Evolutionary conservation across 331 rosid species (phyloP).

Genomic region (Spiraea crenata): DNA sequence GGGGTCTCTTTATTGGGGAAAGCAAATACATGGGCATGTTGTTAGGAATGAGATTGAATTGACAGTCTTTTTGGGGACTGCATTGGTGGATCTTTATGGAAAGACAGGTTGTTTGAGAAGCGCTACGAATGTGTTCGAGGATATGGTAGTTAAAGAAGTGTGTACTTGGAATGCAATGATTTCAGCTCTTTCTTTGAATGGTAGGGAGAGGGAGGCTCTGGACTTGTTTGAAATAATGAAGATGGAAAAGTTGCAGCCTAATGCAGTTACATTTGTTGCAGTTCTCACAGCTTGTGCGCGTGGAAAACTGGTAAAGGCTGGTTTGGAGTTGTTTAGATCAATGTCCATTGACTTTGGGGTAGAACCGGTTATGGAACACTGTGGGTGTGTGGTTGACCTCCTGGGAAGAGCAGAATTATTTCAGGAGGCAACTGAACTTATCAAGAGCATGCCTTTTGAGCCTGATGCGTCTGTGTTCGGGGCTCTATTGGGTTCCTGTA

Average conservation of each 20-base stretch:
- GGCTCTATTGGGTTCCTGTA: conserved; percentile 71
- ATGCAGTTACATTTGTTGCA: conserved; percentile 57
- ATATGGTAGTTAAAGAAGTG: conserved; percentile 41
- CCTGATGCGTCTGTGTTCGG: conserved; percentile 61
- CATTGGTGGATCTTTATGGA: conserved; percentile 66
- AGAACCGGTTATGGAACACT: conserved; percentile 55
- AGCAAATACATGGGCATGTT: conserved; percentile 54
- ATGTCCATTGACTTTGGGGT: conserved; percentile 43
- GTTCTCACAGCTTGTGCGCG: conserved; percentile 78
- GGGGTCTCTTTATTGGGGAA: conserved; percentile 53
- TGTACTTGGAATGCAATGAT: conserved; percentile 89
- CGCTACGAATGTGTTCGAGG: conserved; percentile 39
- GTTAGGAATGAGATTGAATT: conserved; percentile 34
- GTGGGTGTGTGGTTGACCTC: conserved; percentile 66
- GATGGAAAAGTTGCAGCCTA: conserved; percentile 44
- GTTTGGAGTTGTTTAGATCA: conserved; percentile 51
- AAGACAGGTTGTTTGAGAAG: conserved; percentile 54
- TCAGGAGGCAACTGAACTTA: conserved; percentile 52
- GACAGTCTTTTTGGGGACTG: conserved; percentile 52
- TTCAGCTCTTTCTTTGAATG: conserved; percentile 61
- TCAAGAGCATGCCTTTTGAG: conserved; percentile 58
- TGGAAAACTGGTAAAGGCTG: conserved; percentile 44
- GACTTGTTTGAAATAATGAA: conserved; percentile 57
- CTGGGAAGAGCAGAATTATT: conserved; percentile 70
- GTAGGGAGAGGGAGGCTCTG: conserved; percentile 60